A percentile compares a stretch with the other conserved stretches of the same genome.
These are phyloP conservation scores for Bothriochloa decipiens DNA, from an alignment of 176 grass and related monocot species.

Conservation along the genomic window DNA sequence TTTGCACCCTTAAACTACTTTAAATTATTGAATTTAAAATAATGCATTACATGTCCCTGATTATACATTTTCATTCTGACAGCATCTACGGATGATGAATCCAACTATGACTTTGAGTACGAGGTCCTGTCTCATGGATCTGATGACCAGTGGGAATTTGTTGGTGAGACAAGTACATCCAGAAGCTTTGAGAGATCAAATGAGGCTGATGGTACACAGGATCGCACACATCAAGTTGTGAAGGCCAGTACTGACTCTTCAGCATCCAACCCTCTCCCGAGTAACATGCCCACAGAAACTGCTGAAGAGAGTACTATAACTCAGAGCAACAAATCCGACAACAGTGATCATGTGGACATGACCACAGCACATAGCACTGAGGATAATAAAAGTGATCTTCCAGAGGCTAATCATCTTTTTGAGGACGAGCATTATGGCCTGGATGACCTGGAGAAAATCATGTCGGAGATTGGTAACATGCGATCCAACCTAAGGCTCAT, in stretches of 20 bases:
- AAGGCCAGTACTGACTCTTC: conserved; percentile 23
- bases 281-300: conserved; percentile 40
- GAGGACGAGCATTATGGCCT: conserved; percentile 75
- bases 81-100: conserved; percentile 89
- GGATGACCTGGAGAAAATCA: conserved; percentile 79
- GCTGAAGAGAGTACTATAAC: conserved; percentile 22
- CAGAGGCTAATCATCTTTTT: conserved; percentile 23
- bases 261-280: conserved; percentile 36
- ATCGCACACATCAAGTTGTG: conserved; percentile 26
- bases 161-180: conserved; percentile 54
- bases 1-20: background rate
- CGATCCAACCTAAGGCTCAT: conserved; percentile 84
- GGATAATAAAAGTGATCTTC: conserved; percentile 34
- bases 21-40: background rate
- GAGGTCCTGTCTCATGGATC: conserved; percentile 92
- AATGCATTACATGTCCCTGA: conserved; percentile 16
- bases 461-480: conserved; percentile 89
- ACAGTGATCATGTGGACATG: conserved; percentile 12
- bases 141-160: conserved; percentile 71
- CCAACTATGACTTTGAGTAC: conserved; percentile 77
- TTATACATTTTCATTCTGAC: conserved; percentile 46
- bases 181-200: conserved; percentile 50
- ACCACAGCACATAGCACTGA: conserved; percentile 19
- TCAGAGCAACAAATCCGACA: conserved; percentile 24
- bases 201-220: conserved; percentile 45